Conservation (phyloP, 495 filamentous ascomycete genomes). For the Sporormia fimetaria region DNA sequence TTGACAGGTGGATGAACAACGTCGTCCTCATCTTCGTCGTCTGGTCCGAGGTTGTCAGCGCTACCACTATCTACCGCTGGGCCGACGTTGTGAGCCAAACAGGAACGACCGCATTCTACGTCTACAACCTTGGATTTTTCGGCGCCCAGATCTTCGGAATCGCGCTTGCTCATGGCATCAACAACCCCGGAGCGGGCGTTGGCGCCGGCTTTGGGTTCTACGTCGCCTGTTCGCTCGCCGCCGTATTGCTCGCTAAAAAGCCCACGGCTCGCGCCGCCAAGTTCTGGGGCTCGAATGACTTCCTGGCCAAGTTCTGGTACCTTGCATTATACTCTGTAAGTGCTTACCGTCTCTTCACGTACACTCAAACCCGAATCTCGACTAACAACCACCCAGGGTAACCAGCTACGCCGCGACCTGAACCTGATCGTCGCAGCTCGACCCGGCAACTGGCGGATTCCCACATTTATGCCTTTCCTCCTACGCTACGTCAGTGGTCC, state of each 20-base stretch:
- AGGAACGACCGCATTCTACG: constrained; percentile 25
- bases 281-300: constrained; percentile 29
- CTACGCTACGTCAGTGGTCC: constrained; percentile 35
- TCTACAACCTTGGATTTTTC: constrained; percentile 32
- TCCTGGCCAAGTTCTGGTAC: constrained; percentile 17
- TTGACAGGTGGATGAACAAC: constrained; percentile 16
- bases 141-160: constrained; percentile 32
- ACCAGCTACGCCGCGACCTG: constrained; percentile 16
- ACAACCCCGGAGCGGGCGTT: constrained; percentile 17
- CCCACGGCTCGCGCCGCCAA: constrained; percentile 24
- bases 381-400: constrained; percentile 2
- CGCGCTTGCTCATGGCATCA: constrained; percentile 28
- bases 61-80: constrained; percentile 13
- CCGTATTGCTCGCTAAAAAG: constrained; percentile 20
- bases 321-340: constrained; percentile 14
- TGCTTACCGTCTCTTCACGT: not conserved
- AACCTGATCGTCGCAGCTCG: constrained; percentile 14
- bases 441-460: constrained; percentile 35
- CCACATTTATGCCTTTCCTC: constrained; percentile 28
- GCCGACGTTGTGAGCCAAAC: constrained; percentile 30
- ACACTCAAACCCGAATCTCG: not conserved
- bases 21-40: constrained; percentile 11
- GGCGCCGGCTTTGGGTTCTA: constrained; percentile 31
- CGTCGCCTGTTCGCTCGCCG: not conserved
- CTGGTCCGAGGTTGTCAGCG: constrained; percentile 8